These are phyloP conservation scores for Sarocladium oryzae DNA, from an alignment of 2,329 filamentous ascomycete species.

Conservation along the genomic window DNA sequence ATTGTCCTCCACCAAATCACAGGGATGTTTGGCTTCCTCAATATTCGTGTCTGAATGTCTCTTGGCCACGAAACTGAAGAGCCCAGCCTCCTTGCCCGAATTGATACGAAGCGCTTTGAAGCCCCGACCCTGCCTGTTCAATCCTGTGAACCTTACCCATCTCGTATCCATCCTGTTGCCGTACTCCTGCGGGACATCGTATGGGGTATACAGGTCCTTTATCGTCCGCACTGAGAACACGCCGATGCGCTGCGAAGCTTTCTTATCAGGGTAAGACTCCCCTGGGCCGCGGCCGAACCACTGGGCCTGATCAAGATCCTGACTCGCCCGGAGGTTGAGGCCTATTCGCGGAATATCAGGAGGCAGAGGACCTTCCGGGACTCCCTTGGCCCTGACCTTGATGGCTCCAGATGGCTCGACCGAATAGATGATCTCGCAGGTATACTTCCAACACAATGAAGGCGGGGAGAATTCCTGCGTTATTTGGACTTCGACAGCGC, in stretches of 20 bases:
- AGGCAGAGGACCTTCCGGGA: conserved; percentile 42
- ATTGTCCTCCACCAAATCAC: conserved; percentile 46
- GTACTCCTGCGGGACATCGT: conserved; percentile 63
- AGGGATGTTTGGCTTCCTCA: conserved; percentile 52
- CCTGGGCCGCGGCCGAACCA: conserved; percentile 61
- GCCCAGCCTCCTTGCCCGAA: not conserved
- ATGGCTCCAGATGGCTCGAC: conserved; percentile 40
- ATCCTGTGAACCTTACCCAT: conserved; percentile 40
- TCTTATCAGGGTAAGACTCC: conserved; percentile 60
- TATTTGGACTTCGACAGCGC: conserved; percentile 33
- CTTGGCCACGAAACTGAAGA: conserved; percentile 9
- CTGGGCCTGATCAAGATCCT: conserved; percentile 37
- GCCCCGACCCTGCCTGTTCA: conserved; percentile 12
- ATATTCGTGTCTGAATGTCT: conserved; percentile 36
- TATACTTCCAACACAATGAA: conserved; percentile 53
- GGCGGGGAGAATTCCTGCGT: conserved; percentile 52
- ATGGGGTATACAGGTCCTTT: conserved; percentile 46
- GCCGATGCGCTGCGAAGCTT: conserved; percentile 45
- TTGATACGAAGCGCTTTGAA: conserved; percentile 14
- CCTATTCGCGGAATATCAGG: conserved; percentile 55
- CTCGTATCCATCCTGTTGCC: conserved; percentile 56
- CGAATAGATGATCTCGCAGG: conserved; percentile 43
- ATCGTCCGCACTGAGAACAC: conserved; percentile 35
- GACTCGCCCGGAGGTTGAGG: conserved; percentile 45
- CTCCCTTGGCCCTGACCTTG: conserved; percentile 36